These are phyloP conservation scores for Pichia sp. DNA, from an alignment of 1,139 yeast genomes.

Conservation along the genomic window DNA sequence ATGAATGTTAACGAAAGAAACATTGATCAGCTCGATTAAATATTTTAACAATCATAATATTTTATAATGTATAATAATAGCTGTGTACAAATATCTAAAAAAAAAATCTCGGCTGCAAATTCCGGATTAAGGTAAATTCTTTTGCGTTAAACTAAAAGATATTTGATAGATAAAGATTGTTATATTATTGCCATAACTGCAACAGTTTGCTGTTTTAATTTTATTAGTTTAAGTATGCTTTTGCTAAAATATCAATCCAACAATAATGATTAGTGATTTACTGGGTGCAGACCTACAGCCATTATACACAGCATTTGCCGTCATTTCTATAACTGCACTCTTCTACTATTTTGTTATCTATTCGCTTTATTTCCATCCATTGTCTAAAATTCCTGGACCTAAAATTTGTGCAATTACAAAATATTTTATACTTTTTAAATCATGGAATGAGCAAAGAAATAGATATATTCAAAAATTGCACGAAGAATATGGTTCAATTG, in stretches of 20 bases:
- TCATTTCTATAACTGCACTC: constrained; percentile 6
- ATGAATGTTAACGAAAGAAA: background rate
- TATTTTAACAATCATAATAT: too few relatives aligned
- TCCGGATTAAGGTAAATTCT: background rate
- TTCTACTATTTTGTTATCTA: constrained; percentile 34
- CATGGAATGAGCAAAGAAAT: constrained; percentile 50
- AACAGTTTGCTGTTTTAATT: too few relatives aligned
- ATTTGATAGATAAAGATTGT: too few relatives aligned
- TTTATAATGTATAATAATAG: too few relatives aligned
- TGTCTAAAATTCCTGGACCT: constrained; percentile 58
- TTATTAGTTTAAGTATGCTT: too few relatives aligned
- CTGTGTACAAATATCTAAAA: too few relatives aligned
- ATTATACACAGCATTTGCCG: background rate
- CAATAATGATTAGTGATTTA: constrained; percentile 7
- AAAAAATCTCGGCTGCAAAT: background rate
- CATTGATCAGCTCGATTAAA: too few relatives aligned
- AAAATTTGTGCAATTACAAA: constrained; percentile 42
- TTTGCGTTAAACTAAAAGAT: too few relatives aligned
- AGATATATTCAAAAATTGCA: constrained; percentile 46
- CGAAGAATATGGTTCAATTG: constrained; percentile 50
- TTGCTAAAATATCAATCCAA: background rate
- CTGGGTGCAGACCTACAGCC: background rate
- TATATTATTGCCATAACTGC: too few relatives aligned
- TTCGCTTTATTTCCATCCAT: constrained; percentile 46
- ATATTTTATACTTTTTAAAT: constrained; percentile 44